These are phyloP conservation scores for Entophlyctis helioformis DNA, from an alignment of 192 early-diverging fungal genomes.

Conservation along the genomic window DNA sequence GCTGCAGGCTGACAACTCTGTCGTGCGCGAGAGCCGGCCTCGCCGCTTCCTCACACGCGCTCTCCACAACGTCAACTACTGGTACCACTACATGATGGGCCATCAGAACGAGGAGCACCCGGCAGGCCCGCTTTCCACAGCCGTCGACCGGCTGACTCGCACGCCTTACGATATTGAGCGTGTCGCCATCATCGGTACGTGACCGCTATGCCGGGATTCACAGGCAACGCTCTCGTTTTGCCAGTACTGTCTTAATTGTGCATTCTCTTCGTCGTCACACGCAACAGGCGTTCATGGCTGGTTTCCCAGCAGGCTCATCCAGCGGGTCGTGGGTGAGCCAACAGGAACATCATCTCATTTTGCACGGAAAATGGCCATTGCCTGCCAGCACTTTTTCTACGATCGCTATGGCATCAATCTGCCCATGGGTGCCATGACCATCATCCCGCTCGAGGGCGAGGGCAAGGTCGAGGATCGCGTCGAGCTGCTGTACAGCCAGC, in stretches of 20 bases:
- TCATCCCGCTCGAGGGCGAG: slow-evolving; percentile 82
- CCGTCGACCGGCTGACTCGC: slow-evolving; percentile 11
- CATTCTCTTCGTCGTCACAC: background rate
- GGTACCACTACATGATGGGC: background rate
- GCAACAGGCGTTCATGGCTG: slow-evolving; percentile 77
- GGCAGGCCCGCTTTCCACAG: background rate
- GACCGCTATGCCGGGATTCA: too few species aligned
- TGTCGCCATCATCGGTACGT: slow-evolving; percentile 67
- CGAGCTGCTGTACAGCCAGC: slow-evolving; percentile 62
- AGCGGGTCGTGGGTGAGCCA: slow-evolving; percentile 70
- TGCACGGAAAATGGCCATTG: slow-evolving; percentile 75
- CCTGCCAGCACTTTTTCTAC: slow-evolving; percentile 25
- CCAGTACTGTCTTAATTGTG: background rate
- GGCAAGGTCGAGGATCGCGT: slow-evolving; percentile 85
- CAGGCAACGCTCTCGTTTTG: slow-evolving; percentile 2
- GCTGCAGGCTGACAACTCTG: slow-evolving; percentile 17
- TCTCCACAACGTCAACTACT: slow-evolving; percentile 7
- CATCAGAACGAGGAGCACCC: slow-evolving; percentile 2
- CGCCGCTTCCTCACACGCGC: slow-evolving; percentile 7
- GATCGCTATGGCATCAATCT: slow-evolving; percentile 21
- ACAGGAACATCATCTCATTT: slow-evolving; percentile 86
- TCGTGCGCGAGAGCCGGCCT: slow-evolving; percentile 8
- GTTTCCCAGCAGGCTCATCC: slow-evolving; percentile 61
- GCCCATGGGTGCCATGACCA: slow-evolving; percentile 34
- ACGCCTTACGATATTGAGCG: slow-evolving; percentile 31